phyloP scores from a whole-genome alignment of 2,329 filamentous ascomycete species.

The Beauveria pseudobassiana region DNA sequence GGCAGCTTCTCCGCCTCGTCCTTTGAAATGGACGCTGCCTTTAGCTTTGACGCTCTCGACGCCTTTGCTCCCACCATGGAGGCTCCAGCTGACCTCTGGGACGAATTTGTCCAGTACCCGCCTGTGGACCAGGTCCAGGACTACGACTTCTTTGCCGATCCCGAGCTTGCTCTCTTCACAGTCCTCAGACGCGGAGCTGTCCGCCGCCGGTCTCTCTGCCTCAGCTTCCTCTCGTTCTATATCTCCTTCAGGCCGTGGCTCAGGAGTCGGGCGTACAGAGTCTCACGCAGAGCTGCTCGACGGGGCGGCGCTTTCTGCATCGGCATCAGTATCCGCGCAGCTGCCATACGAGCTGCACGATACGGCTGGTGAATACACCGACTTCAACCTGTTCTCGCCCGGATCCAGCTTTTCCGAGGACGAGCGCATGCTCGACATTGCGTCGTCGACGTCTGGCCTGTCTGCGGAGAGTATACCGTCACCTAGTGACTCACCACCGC shows the following conservation, averaged over 20 bases:
- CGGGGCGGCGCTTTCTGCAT: background rate
- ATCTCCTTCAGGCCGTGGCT: conserved; percentile 10
- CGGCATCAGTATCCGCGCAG: conserved; percentile 10
- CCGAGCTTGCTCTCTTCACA: conserved; percentile 35
- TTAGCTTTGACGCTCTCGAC: conserved; percentile 8
- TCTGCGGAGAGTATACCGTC: conserved; percentile 11
- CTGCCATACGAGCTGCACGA: conserved; percentile 33
- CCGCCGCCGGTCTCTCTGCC: conserved; percentile 17
- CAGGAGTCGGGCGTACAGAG: conserved; percentile 7
- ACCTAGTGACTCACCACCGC: conserved; percentile 5
- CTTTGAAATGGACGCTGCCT: conserved; percentile 15
- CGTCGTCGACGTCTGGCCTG: conserved; percentile 12
- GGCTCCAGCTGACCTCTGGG: conserved; percentile 28
- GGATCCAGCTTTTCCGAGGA: conserved; percentile 41
- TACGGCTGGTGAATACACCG: conserved; percentile 34
- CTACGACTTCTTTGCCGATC: conserved; percentile 40
- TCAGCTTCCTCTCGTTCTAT: conserved; percentile 13
- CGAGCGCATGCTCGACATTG: conserved; percentile 32
- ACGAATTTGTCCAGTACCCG: conserved; percentile 40
- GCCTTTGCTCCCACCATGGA: conserved; percentile 14
- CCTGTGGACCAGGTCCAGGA: conserved; percentile 26
- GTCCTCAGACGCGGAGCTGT: conserved; percentile 17
- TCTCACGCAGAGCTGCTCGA: conserved; percentile 7
- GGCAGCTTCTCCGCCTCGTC: conserved; percentile 6
- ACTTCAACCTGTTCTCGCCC: conserved; percentile 51